Evolutionary conservation across 805 yeast species (phyloP).

Genomic region (Cyberlindnera mrakii): DNA sequence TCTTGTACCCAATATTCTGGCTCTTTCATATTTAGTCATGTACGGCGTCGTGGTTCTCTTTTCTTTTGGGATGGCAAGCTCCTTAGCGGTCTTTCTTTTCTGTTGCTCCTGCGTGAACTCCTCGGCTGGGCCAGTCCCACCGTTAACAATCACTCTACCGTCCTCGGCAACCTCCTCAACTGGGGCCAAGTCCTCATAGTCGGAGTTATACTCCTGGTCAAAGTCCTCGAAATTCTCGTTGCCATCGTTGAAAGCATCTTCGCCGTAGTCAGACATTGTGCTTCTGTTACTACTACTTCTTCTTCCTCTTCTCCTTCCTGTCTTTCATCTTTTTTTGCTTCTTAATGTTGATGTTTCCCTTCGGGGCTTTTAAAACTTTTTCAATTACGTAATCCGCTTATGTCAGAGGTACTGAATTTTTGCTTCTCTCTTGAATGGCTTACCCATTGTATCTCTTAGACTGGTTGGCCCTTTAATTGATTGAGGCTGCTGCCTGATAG

Average conservation of each 20-base stretch:
- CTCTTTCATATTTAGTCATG: slow-evolving; percentile 98
- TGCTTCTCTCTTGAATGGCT: too few species aligned
- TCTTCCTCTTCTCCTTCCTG: too few species aligned
- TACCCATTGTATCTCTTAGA: too few species aligned
- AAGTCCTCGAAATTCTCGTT: slow-evolving; percentile 71
- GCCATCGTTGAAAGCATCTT: slow-evolving; percentile 60
- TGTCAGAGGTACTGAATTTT: too few species aligned
- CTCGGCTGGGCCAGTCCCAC: slow-evolving; percentile 49
- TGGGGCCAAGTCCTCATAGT: slow-evolving; percentile 44
- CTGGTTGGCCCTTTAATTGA: too few species aligned
- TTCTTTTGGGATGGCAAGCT: slow-evolving; percentile 84
- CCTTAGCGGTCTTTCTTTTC: slow-evolving; percentile 62
- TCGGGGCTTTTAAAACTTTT: too few species aligned
- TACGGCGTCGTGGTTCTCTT: slow-evolving; percentile 94
- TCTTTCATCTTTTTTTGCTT: too few species aligned
- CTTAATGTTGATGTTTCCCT: too few species aligned
- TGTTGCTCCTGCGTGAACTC: slow-evolving; percentile 35
- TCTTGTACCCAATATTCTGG: slow-evolving; percentile 94
- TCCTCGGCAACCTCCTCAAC: slow-evolving; percentile 44
- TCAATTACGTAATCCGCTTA: too few species aligned
- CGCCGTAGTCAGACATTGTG: slow-evolving; percentile 50
- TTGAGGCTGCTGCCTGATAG: too few species aligned
- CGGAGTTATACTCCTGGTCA: slow-evolving; percentile 81
- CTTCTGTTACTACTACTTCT: background rate
- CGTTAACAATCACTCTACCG: slow-evolving; percentile 66